Evolutionary conservation across 768 basidiomycete species (phyloP).

Genomic region (Pisolithus tinctorius): DNA sequence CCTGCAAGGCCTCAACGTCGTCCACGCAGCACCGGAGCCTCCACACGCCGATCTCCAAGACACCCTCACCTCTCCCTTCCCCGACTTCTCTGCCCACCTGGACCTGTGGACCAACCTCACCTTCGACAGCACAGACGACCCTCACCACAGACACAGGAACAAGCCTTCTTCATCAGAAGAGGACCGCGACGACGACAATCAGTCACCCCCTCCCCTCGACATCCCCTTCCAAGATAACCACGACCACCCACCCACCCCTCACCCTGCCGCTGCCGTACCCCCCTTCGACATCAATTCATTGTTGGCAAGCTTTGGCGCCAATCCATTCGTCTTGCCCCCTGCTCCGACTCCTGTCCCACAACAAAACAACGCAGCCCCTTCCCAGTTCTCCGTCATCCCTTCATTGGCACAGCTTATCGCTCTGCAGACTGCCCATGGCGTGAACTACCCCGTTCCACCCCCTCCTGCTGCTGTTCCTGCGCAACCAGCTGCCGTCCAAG

Average conservation of each 20-base stretch:
- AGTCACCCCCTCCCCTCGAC: slow-evolving; percentile 1
- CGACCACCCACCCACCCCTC: slow-evolving; percentile 22
- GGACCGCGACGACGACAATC: slow-evolving; percentile 37
- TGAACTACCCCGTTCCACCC: slow-evolving; percentile 14
- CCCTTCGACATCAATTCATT: slow-evolving; percentile 38
- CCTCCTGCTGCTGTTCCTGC: slow-evolving; percentile 11
- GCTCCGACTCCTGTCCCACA: slow-evolving; percentile 22
- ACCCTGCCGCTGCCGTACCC: slow-evolving; percentile 30
- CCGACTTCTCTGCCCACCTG: slow-evolving; percentile 71
- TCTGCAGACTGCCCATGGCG: slow-evolving; percentile 39
- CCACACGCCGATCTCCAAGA: slow-evolving; percentile 39
- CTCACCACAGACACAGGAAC: slow-evolving; percentile 29
- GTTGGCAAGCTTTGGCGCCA: slow-evolving; percentile 34
- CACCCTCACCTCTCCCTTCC: slow-evolving; percentile 56
- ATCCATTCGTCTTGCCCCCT: slow-evolving; percentile 33
- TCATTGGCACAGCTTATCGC: slow-evolving; percentile 70
- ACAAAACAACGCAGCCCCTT: slow-evolving; percentile 16
- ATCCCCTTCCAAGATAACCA: slow-evolving; percentile 48
- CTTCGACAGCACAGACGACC: slow-evolving; percentile 67
- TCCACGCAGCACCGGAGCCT: slow-evolving; percentile 46
- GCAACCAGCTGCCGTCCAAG: slow-evolving; percentile 3
- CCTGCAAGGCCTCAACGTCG: slow-evolving; percentile 76
- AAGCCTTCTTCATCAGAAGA: slow-evolving; percentile 17
- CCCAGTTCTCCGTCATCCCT: slow-evolving; percentile 28
- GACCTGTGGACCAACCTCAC: slow-evolving; percentile 80